These are phyloP conservation scores for Cryphonectria nitschkei DNA, from an alignment of 2,329 filamentous ascomycete genomes.

Conservation along the genomic window DNA sequence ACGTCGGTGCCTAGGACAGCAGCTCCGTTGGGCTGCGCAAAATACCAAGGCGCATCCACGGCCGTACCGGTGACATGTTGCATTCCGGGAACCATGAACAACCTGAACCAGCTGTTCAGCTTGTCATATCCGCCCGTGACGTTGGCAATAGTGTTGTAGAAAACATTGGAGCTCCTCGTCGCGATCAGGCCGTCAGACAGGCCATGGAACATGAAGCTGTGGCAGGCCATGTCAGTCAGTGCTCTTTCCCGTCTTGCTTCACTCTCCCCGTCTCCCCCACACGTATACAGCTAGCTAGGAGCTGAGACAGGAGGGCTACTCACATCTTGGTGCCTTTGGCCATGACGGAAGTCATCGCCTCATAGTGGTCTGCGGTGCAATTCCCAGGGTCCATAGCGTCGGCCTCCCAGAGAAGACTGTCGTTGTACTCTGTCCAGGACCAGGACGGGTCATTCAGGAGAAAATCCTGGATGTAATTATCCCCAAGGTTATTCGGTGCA, in stretches of 20 bases:
- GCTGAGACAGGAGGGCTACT: background rate
- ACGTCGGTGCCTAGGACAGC: conserved; percentile 34
- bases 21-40: conserved; percentile 38
- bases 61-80: conserved; percentile 47
- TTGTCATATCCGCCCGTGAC: conserved; percentile 41
- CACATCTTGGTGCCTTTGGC: conserved; percentile 44
- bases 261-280: background rate
- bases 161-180: conserved; percentile 38
- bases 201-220: conserved; percentile 45
- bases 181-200: conserved; percentile 43
- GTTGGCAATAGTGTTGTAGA: conserved; percentile 38
- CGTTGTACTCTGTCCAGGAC: conserved; percentile 38
- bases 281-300: background rate
- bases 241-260: background rate
- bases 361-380: conserved; percentile 37
- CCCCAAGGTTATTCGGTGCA: conserved; percentile 32
- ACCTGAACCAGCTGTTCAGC: conserved; percentile 53
- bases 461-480: conserved; percentile 36
- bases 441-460: conserved; percentile 36
- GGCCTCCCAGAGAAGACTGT: conserved; percentile 33
- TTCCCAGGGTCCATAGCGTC: conserved; percentile 36
- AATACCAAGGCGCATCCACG: conserved; percentile 41
- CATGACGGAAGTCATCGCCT: conserved; percentile 36
- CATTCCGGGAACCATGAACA: conserved; percentile 57
- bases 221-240: background rate